Base-by-base conservation (phyloP, 768 basidiomycete genomes). In the Strobilomyces echinocephalus region DNA sequence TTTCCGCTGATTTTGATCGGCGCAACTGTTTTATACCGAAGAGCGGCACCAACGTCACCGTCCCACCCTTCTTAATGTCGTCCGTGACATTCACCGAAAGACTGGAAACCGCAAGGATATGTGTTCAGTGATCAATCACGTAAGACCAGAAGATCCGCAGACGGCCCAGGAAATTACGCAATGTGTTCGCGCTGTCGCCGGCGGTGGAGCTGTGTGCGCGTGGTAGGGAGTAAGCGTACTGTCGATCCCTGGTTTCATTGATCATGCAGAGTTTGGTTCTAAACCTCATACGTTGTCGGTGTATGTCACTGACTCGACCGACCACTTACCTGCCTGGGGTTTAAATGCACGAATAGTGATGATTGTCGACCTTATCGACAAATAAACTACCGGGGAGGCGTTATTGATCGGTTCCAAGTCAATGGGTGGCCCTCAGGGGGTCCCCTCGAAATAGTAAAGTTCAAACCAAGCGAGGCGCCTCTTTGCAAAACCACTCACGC, bases 1-100 rank as follows among this genome's bases (percentile, higher is more conserved):
- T 65, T 58, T 65, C 65, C 65, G 64, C 53, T 24, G 42, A 38
- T 62, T 59, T 57, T 46, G 53, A 55, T 59, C 63, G 62, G 60
- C 62, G 65, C 54, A 59, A 59, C 31, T 39, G 48, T 24, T 40
- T 50, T 54, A 55, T 49, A 54, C 34, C 46, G 38, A 51, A 55
- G 49, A 34, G 44, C 41, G 39, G 47, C 30, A 31, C 34, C 39
- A 53, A 60, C 49, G 53, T 56, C 53, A 60, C 55, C 20, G 11
- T 24, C 44, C 46, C 51, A 52, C 48, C 4, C 38, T 47, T 56
- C 50, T 38, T 50, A 30, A 54, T 56, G 47, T 44, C 26, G 38
- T 44, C 21, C 40, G 46, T 45, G 58, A 39, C 40, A 46, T 46
- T 45, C 24, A 2, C 41, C 38, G 16, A 36, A 49, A 10, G 39